Evolutionary conservation across 768 basidiomycete species (phyloP).

Genomic region (Termitomyces heimii): DNA sequence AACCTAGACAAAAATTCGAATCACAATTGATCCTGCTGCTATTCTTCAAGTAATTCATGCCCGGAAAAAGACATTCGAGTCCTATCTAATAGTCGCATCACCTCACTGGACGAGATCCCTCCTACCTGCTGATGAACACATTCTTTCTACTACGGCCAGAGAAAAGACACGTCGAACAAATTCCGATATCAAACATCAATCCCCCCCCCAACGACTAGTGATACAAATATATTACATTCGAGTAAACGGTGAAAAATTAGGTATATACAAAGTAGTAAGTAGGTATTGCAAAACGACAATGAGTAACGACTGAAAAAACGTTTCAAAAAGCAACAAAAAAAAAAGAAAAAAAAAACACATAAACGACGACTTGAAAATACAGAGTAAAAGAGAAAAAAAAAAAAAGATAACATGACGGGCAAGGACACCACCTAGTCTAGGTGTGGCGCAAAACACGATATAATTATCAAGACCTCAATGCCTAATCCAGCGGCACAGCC

Average conservation of each 20-base stretch:
- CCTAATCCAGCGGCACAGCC: neutral
- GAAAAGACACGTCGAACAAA: neutral
- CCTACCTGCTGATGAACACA: slow-evolving; percentile 4
- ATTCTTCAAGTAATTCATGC: no score
- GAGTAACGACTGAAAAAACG: neutral
- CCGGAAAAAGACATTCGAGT: neutral
- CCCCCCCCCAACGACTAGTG: neutral
- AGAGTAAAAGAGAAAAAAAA: neutral
- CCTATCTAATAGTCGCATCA: neutral
- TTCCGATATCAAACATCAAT: neutral
- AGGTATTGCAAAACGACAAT: no score
- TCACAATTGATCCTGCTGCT: no score
- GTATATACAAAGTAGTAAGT: neutral
- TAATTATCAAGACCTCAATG: slow-evolving; percentile 10
- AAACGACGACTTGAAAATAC: no score
- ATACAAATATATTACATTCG: neutral
- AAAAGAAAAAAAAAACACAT: no score
- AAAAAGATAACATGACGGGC: neutral
- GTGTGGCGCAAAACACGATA: neutral
- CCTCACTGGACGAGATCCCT: neutral
- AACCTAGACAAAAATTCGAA: no score
- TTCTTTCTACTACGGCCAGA: no score
- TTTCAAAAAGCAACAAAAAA: neutral
- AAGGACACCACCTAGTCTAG: neutral
- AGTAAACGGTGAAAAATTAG: neutral